Evolutionary conservation across 1,139 yeast genomes (phyloP), one percentile per base, ranked within the genome.

Genomic region (Arxiozyma heterogenica): DNA sequence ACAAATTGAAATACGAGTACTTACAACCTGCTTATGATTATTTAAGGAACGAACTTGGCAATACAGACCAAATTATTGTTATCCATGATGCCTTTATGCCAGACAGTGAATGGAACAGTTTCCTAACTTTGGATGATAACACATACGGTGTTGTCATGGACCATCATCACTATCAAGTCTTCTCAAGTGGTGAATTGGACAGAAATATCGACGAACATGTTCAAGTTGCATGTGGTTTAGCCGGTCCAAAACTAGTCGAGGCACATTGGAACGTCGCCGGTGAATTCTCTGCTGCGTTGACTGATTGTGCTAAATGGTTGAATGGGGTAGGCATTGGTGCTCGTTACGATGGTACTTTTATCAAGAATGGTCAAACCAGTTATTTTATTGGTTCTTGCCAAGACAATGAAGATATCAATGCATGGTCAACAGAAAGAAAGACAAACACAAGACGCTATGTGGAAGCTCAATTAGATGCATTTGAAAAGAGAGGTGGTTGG

Each of bases 261-360:
- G 67, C 71, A 63, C 84, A 84, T 70, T 86, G 95, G 88, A 79
- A 81, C 55, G 79, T 91, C 39, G 77, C 81, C 55, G 98, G 98
- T 57, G 98, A 93, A 75, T 93, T 93, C 86, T 79, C 94, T 38
- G 97, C 94, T 21, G 97, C 98, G 1, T 75, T 91, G 61, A 89
- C 96, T 15, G 98, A 93, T 72, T 93, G 98, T 75, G 83, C 95
- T 23, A 77, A 77, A 57, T 87, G 96, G 96, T 75, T 93, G 57
- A 93, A 93, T 64, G 98, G 98, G 63, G 95, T 88, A 45, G 88
- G 89, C 49, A 75, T 83, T 54, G 96, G 96, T 52, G 84, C 97
- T 27, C 81, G 98, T 64, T 90, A 79, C 72, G 90, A 87, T 52
- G 95, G 89, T 27, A 74, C 84, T 50, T 86, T 71, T 59, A 43